Evolutionary conservation across 306 rosid species (phyloP), one percentile per base, ranked within the genome.

Genomic region (Begonia fuchsioides): DNA sequence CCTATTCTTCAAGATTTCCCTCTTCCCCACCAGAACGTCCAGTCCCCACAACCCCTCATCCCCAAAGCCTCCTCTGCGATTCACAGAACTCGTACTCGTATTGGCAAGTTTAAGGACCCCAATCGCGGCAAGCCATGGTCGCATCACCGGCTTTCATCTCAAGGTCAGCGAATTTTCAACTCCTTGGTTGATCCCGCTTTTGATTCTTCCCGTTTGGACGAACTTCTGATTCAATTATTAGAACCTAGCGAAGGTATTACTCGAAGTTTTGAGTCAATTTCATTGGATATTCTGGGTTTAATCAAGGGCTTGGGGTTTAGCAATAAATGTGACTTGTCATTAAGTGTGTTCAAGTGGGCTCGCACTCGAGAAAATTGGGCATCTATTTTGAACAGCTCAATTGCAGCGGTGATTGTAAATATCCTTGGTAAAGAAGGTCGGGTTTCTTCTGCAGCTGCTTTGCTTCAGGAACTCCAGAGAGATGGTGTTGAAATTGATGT

Each of bases 121-220:
- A 84, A 88, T 66, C 68, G 77, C 12, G 97, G 94, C 39, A 84
- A 71, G 67, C 84, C 87, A 11, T 90, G 97, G 97, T 74, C 66
- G 13, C 61, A 62, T 46, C 80, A 60, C 32, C 63, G 63, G 8
- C 73, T 90, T 40, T 79, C 95, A 12, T 41, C 68, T 35, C 65
- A 53, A 71, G 95, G 87, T 77, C 77, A 62, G 66, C 62, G 18
- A 32, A 39, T 73, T 65, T 77, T 84, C 26, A 15, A 63, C 12
- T 64, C 74, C 61, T 57, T 90, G 32, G 61, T 50, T 14, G 45
- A 66, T 68, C 68, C 90, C 0, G 47, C 59, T 7, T 76, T 78
- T 39, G 61, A 66, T 59, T 65, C 75, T 18, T 17, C 59, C 41
- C 47, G 47, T 0, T 44, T 78, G 6, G 62, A 70, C n/a, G 32